A percentile compares a stretch with the other conserved stretches of the same genome.
Evolutionary conservation across 208 protist genomes (phyloP).

Genomic region (Leishmania guyanensis): DNA sequence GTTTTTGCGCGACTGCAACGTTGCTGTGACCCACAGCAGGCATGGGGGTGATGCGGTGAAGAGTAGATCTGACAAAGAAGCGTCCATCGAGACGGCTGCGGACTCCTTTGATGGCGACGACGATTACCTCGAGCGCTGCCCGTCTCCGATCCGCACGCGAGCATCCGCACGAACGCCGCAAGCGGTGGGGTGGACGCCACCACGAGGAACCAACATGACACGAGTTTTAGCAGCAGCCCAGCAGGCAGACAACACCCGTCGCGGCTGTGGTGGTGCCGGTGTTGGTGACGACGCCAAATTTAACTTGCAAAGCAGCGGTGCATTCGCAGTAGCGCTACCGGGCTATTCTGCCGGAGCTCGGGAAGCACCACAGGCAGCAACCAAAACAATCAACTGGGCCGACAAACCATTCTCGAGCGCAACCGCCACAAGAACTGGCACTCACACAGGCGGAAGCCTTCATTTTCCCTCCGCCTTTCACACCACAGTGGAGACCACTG

Average conservation of each 20-base stretch:
- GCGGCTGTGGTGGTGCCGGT: not conserved
- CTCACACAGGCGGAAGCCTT: not conserved
- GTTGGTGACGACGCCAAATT: not conserved
- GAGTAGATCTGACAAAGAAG: not conserved
- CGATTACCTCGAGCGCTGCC: not conserved
- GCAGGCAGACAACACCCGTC: not conserved
- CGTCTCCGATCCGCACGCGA: not conserved
- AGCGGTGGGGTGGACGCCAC: not conserved
- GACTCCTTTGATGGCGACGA: not conserved
- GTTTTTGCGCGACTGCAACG: not conserved
- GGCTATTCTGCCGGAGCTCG: not conserved
- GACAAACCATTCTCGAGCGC: not conserved
- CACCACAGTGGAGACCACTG: not conserved
- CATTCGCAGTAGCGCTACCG: not conserved
- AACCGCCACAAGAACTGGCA: not conserved
- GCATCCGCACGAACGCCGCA: not conserved
- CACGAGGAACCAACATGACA: not conserved
- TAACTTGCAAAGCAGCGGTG: not conserved
- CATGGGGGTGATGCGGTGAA: not conserved
- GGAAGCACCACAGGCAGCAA: not conserved
- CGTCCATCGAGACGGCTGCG: not conserved
- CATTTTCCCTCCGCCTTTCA: not conserved
- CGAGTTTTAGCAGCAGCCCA: not conserved
- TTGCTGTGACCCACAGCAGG: not conserved
- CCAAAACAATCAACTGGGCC: constrained; percentile 15